These are phyloP conservation scores for Aspergillus hortae DNA, from an alignment of 2,329 filamentous ascomycete species.

Conservation along the genomic window DNA sequence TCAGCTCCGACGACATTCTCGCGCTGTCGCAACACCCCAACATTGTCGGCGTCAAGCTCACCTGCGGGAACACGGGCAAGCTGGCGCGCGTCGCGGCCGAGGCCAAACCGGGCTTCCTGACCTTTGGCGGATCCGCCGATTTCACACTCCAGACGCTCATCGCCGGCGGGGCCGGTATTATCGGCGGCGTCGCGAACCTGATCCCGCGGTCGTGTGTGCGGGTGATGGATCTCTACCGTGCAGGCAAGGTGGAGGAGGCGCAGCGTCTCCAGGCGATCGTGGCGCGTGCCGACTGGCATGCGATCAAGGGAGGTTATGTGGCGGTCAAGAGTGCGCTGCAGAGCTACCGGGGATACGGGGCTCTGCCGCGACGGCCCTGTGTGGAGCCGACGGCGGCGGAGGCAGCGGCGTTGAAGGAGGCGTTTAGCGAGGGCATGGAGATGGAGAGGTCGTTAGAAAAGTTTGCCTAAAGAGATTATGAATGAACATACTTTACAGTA, in stretches of 20 bases:
- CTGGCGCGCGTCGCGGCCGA: slow-evolving; percentile 59
- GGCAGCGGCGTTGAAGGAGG: slow-evolving; percentile 31
- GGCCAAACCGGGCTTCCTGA: slow-evolving; percentile 62
- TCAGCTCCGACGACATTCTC: slow-evolving; percentile 63
- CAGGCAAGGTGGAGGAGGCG: slow-evolving; percentile 72
- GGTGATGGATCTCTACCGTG: slow-evolving; percentile 71
- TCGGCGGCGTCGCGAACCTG: slow-evolving; percentile 80
- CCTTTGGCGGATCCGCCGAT: slow-evolving; percentile 83
- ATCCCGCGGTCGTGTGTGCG: slow-evolving; percentile 77
- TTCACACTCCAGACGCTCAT: slow-evolving; percentile 80
- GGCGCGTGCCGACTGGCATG: slow-evolving; percentile 74
- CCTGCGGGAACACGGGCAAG: slow-evolving; percentile 72
- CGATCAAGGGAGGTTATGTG: slow-evolving; percentile 78
- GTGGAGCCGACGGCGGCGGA: slow-evolving; percentile 43
- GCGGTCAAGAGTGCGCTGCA: slow-evolving; percentile 84
- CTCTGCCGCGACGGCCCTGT: slow-evolving; percentile 66
- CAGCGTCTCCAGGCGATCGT: slow-evolving; percentile 72
- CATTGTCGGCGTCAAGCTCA: slow-evolving; percentile 68
- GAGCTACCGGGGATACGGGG: slow-evolving; percentile 77
- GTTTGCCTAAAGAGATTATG: slow-evolving; percentile 4
- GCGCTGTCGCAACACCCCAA: slow-evolving; percentile 57
- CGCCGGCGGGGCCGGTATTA: slow-evolving; percentile 77
- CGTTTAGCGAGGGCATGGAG: slow-evolving; percentile 37
- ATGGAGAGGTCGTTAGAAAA: slow-evolving; percentile 32
- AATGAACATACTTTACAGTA: too few species aligned